Base-by-base conservation (phyloP, 345 rosid genomes). In the Laguncularia racemosa region DNA sequence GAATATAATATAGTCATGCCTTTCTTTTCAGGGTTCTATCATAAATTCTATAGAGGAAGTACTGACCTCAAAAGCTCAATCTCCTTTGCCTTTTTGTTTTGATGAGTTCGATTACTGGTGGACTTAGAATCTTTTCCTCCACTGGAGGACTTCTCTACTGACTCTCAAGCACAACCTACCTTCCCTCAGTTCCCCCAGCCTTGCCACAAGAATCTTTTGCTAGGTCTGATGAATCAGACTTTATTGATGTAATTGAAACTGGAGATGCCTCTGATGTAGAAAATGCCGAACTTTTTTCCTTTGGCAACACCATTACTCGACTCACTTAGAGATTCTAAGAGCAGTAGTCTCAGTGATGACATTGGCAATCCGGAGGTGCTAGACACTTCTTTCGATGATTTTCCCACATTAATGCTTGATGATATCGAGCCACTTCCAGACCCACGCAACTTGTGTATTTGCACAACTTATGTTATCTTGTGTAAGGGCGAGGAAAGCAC, bases 371-470 rank as follows among this genome's bases (percentile, higher is more conserved):
- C 46, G 1, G 63, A 6, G 20, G 60, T 65, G 14, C 70, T 79
- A 4, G 86, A 80, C 40, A 54, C 73, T 15, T 82, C 88, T 76
- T 82, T 84, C 10, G 90, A 89, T 16, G 93, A 86, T 71, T 81
- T 89, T 50, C 98, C 98, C 0, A 52, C 80, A 0, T 92, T 84
- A 62, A 71, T 88, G 76, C 81, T 83, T 38, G 95, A 88, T 73
- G 79, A 78, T 3, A 81, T 80, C 17, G 85, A 80, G 47, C 75
- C 71, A 2, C 74, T 76, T 63, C 80, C 70, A 1, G 75, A 76
- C 68, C 85, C 96, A 26, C 69, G 82, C 21, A 59, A 60, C 20
- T 69, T 59, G 70, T 78, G 64, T n/a, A 61, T n/a, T 43, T 58
- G 44, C 58, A 17, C 43, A 40, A 40, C 55, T 33, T 33, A 9